Base-by-base conservation (phyloP, 805 yeast genomes). In the Blastobotrys terrestris region DNA sequence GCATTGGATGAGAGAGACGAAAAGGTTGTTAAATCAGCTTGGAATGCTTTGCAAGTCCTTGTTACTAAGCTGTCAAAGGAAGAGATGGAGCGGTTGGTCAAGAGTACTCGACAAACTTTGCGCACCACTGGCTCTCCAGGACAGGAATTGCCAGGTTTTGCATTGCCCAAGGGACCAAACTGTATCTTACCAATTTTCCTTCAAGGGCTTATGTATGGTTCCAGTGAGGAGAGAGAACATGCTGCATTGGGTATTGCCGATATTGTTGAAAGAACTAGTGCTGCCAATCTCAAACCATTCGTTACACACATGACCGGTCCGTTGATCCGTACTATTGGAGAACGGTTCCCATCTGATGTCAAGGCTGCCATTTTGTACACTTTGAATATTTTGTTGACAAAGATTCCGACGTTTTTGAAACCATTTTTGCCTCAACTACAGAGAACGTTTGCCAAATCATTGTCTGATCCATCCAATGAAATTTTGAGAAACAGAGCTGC, bases 401-500 rank as follows among this genome's bases (percentile, higher is more conserved):
- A 89, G 73, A 86, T 92, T 60, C 97, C 99, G 1, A 88, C 85
- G 65, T 87, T 88, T 67, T 77, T 94, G 68, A 81, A 92, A 64
- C 99, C 99, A 14, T 94, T 94, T 68, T 81, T 94, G 69, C 99
- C 99, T 6, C 99, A 94, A 73, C 77, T 94, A 60, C 99, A 94
- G 72, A 80, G 99, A 67, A 94, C 99, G 1, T 94, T 94, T 72
- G 96, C 92, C 43, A 86, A 95, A 66, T 87, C 96, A 1, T 74
- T 94, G 59, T 78, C 88, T 49, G 99, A 94, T 70, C 75, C 86
- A 1, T 63, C 79, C 1, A 86, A 84, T 61, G 95, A 85, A 49
- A 70, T 78, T 6, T 74, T 94, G 63, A 78, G 98, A 59, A 69
- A 81, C 4, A 80, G 95, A 57, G 96, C 99, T 13, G 97, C 96